Evolutionary conservation across 2,329 filamentous ascomycete genomes (phyloP).

Genomic region (Kalaharituber pfeilii): DNA sequence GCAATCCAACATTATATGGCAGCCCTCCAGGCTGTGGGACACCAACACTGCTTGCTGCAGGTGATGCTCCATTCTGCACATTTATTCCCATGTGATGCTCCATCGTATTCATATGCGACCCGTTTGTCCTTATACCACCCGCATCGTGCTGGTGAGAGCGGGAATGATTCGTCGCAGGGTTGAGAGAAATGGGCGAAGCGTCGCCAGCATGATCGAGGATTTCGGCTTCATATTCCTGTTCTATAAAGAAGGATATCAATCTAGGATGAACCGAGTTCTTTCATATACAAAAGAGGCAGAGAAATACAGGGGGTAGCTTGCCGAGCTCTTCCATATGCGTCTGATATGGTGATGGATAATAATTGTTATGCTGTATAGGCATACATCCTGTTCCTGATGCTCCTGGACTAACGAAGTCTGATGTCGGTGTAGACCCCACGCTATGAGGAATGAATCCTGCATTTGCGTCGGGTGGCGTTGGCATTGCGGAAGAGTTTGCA

Average conservation of each 20-base stretch:
- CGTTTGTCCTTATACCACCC: slow-evolving; percentile 11
- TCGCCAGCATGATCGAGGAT: slow-evolving; percentile 69
- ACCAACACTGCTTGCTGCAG: background rate
- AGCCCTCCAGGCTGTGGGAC: slow-evolving; percentile 7
- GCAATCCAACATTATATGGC: slow-evolving; percentile 12
- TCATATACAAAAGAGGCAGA: slow-evolving; percentile 30
- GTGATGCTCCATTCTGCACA: background rate
- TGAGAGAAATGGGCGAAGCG: slow-evolving; percentile 25
- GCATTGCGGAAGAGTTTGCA: slow-evolving; percentile 13
- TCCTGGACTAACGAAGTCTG: slow-evolving; percentile 24
- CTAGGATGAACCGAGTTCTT: slow-evolving; percentile 47
- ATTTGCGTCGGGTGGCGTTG: slow-evolving; percentile 20
- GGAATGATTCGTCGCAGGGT: slow-evolving; percentile 12
- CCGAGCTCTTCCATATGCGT: slow-evolving; percentile 91
- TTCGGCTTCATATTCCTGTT: slow-evolving; percentile 92
- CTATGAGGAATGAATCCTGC: slow-evolving; percentile 24
- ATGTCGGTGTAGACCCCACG: slow-evolving; percentile 29
- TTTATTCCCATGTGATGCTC: slow-evolving; percentile 2
- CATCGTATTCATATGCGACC: slow-evolving; percentile 6
- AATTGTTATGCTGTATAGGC: slow-evolving; percentile 32
- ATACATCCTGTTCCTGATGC: background rate
- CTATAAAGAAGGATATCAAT: slow-evolving; percentile 51
- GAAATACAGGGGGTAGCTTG: slow-evolving; percentile 48
- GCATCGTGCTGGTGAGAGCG: slow-evolving; percentile 12
- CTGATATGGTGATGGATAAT: slow-evolving; percentile 76